Evolutionary conservation across 1,139 yeast genomes (phyloP), one percentile per base, ranked within the genome.

Genomic region (Scheffersomyces titani): DNA sequence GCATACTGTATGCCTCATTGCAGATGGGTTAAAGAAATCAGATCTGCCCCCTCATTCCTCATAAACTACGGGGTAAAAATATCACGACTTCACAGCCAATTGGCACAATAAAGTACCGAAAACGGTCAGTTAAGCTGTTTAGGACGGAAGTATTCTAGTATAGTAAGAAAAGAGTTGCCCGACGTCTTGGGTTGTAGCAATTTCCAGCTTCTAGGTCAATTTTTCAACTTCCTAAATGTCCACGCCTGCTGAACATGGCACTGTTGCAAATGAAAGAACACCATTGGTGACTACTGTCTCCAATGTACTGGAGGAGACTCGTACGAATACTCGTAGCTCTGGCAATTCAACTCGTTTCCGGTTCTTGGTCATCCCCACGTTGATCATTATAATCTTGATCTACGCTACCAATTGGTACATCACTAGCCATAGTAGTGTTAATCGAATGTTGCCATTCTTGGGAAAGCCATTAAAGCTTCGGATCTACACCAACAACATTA

Each of bases 401-500:
- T 46, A 46, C 49, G 20, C 24, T 30, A 30, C 40, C 16, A 30
- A 30, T 30, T 30, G 40, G 40, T 30, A 30, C 40, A 30, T 30
- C 3, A 30, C 40, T 11, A 30, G 40, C 16, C 40, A 30, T 16
- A 30, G 40, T 16, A 30, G 40, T 30, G 40, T 30, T 30, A 30
- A 30, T 9, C 13, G 16, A 30, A 16, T 16, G 16, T 30, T 30
- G 40, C 49, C 22, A 5, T 46, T 19, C 19, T 50, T 49, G 50
- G 36, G 49, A 21, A 40, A 47, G 20, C 59, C 63, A 11, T 52
- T 61, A 47, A 58, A 59, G 44, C 64, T 83, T 51, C 68, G 86
- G 47, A 61, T 85, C 3, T 84, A 84, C 65, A 80, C 85, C 30
- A 82, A 85, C 65, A 85, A 85, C 61, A 81, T 85, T 56, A 71